phyloP scores from a whole-genome alignment of 306 rosid species.

The Parietaria judaica region DNA sequence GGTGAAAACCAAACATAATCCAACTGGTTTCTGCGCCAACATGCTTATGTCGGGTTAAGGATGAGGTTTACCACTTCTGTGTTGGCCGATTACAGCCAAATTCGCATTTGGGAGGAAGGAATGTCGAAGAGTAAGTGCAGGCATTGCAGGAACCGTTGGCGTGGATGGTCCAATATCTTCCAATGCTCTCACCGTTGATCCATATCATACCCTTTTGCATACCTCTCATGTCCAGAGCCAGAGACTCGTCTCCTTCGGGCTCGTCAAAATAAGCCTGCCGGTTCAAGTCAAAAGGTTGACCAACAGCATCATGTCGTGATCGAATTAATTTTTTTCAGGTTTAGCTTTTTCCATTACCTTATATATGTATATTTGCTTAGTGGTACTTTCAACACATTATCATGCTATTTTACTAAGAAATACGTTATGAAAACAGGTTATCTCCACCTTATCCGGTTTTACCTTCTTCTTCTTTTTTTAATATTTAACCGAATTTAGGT shows the following conservation, averaged over 20 bases:
- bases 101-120: conserved; percentile 51
- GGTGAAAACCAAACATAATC: too few species aligned
- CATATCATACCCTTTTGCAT: conserved; percentile 89
- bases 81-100: conserved; percentile 58
- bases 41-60: too few species aligned
- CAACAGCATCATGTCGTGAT: neutral
- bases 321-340: neutral
- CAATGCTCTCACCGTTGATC: conserved; percentile 77
- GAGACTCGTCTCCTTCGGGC: conserved; percentile 61
- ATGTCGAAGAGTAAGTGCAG: conserved; percentile 59
- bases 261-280: conserved; percentile 46
- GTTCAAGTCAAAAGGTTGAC: conserved; percentile 13
- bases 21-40: too few species aligned
- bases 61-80: conserved; percentile 57
- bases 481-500: too few species aligned
- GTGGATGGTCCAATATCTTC: conserved; percentile 73
- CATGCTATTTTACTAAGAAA: too few species aligned
- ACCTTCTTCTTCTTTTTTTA: too few species aligned
- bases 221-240: conserved; percentile 73
- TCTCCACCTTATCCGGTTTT: too few species aligned
- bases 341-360: conserved; percentile 25
- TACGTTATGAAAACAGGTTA: too few species aligned
- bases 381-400: too few species aligned
- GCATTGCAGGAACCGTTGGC: conserved; percentile 51
- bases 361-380: too few species aligned